Evolutionary conservation across 345 rosid genomes (phyloP), one percentile per base, ranked within the genome.

Genomic region (Reutealis trisperma): DNA sequence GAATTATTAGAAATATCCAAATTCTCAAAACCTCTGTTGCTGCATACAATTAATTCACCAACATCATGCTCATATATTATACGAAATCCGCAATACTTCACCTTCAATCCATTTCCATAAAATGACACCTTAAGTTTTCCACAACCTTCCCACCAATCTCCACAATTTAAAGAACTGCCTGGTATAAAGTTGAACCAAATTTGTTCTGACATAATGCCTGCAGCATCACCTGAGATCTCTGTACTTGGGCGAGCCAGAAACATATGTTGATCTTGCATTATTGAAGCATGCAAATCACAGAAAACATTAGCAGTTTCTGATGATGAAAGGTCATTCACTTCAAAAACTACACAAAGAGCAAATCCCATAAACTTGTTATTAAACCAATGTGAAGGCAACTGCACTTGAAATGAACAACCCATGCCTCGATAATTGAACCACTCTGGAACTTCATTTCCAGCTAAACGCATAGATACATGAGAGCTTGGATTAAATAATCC

Each of bases 281-380:
- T 8, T 42, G 11, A 32, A 27, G 73, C 73, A 8, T 70, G 62
- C 55, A 70, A 30, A 70, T 70, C 73, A 30, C 73, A 70, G 45
- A 54, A 52, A 54, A 70, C 24, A 8, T 25, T 70, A 52, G 16
- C 1, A 18, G 42, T 19, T 32, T 30, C 27, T 19, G 62, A 10
- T 30, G 3, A 62, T 18, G 24, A 25, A 74, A 14, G 65, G 16
- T 30, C 37, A 12, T 51, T 3, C 2, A 3, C n/a, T 41, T 55
- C 44, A 30, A 63, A 41, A 51, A 32, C 45, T 30, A 37, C 71
- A 65, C 70, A 74, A 27, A 74, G 41, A 1, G 70, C 61, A 34
- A 74, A 54, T n/a, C 77, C 77, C 77, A 63, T 75, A 70, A 70
- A 74, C 41, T 11, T 57, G 41, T 55, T 47, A 25, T 1, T 59